Percentiles rank a stretch among this genome's conserved stretches.
Evolutionary conservation across 1,139 yeast species (phyloP).

Genomic region (Suhomyces anneliseae): DNA sequence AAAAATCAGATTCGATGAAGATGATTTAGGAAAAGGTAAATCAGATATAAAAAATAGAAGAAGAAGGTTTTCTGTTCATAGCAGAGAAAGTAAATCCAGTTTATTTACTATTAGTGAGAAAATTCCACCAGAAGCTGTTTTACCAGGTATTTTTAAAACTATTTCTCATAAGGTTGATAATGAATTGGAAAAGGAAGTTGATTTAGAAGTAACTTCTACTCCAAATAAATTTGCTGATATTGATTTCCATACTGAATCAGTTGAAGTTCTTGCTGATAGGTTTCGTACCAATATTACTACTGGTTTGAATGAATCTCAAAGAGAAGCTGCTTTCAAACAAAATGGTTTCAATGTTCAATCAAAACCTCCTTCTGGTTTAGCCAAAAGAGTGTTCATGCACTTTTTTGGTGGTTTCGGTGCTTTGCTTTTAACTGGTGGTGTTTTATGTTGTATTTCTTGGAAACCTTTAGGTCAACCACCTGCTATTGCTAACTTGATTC

Average conservation of each 20-base stretch:
- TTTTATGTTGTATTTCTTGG: conserved; percentile 50
- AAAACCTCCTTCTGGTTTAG: conserved; percentile 36
- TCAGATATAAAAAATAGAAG: conserved; percentile 1
- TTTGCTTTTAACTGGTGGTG: conserved; percentile 44
- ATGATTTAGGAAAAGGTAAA: conserved; percentile 6
- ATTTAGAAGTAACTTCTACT: conserved; percentile 2
- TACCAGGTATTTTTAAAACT: conserved; percentile 40
- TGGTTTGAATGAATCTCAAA: conserved; percentile 22
- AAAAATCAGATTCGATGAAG: conserved; percentile 9
- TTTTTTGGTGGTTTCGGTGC: conserved; percentile 55
- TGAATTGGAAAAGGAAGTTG: conserved; percentile 13
- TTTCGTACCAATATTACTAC: conserved; percentile 19
- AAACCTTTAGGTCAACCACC: conserved; percentile 56
- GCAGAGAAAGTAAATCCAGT: conserved; percentile 7
- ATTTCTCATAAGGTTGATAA: conserved; percentile 38
- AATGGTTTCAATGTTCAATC: conserved; percentile 41
- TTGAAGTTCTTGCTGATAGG: conserved; percentile 22
- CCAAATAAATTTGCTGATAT: conserved; percentile 21
- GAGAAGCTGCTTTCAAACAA: conserved; percentile 15
- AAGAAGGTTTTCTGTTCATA: conserved; percentile 10
- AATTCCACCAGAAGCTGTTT: conserved; percentile 27
- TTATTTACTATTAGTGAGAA: conserved; percentile 15
- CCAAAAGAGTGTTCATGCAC: conserved; percentile 36
- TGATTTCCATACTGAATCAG: conserved; percentile 27
- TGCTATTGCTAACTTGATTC: conserved; percentile 43